Evolutionary conservation across 768 basidiomycete genomes (phyloP), one percentile per base, ranked within the genome.

Genomic region (Hortiboletus flavorubellus): DNA sequence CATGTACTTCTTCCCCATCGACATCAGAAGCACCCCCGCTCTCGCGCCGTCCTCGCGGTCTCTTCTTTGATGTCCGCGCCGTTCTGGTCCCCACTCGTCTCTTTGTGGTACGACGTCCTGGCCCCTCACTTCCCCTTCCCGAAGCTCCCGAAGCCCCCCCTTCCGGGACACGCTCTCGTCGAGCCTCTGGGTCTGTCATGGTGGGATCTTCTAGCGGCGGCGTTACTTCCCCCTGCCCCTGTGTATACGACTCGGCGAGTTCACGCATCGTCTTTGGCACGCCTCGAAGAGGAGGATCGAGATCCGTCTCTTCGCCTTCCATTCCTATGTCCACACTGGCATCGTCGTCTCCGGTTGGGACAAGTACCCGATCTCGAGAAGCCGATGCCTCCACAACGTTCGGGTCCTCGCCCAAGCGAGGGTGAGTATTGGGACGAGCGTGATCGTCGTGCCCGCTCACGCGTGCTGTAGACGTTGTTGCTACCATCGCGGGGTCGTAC

Each of bases 201-300:
- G 12, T 35, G 2, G 33, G 57, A 50, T 54, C 60, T 4, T 3
- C 43, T 54, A 45, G 74, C 78, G 54, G 31, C 55, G 46, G 40
- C 18, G 8, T 53, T n/a, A 1, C 44, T 35, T 47, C 54, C 23
- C 16, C 53, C 44, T 51, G 37, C 39, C 4, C 50, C 33, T 18
- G 49, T 11, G 59, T 60, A 46, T 68, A 49, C 37, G 35, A 51
- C 49, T 83, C 83, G 11, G 84, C 85, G 56, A 89, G 73, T 59
- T 88, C 79, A 31, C 75, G 74, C 85, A 89, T 84, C 16, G 85
- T 83, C 69, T 80, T 86, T 14, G 84, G 81, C 12, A 58, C 66
- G 14, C 57, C 70, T 29, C 46, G 59, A 11, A 45, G 54, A 31
- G 53, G 53, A 34, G 59, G 55, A 18, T 42, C 39, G 49, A 52